Evolutionary conservation across 345 rosid genomes (phyloP), one percentile per base, ranked within the genome.

Genomic region (Trapa bicornis): DNA sequence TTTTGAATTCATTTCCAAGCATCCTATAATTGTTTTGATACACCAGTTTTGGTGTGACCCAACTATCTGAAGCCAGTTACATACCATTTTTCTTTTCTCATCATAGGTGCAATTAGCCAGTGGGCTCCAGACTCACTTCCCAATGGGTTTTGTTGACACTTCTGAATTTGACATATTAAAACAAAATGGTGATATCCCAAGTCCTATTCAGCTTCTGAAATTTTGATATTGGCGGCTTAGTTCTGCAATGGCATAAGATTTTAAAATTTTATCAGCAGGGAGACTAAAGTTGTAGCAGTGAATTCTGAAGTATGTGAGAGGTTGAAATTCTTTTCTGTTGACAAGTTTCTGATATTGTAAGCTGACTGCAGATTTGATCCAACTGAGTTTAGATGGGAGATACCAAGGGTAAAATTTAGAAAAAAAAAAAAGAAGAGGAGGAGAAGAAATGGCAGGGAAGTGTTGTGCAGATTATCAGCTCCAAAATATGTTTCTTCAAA

Each of bases 121-220:
- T 67, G 96, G 88, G 71, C 79, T 88, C 57, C 97, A 87, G 58
- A 84, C 69, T 77, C 83, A 87, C 66, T 83, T 80, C 76, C 91
- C 86, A 68, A 85, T 88, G 94, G 96, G 92, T 37, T 84, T 77
- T 12, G 83, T 86, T 70, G 75, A 92, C 68, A 79, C 74, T 76
- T 80, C 96, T 22, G 84, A 84, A 42, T 70, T 80, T 22, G 80
- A 84, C 71, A 69, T 73, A 74, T 80, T 83, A 77, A 84, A 89
- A 79, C 81, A 82, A 60, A 84, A 78, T 71, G 89, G 92, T 80
- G 81, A 77, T 73, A 37, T 62, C 39, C 72, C 42, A n/a, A 68
- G 29, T 16, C 32, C 38, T 38, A 32, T 32, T 58, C 15, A 33
- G 11, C 29, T 33, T 45, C 32, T 35, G 37, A 33, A 32, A 6